Evolutionary conservation across 1,284 basidiomycete genomes (phyloP).

Genomic region (Xerocomus amazonicus): DNA sequence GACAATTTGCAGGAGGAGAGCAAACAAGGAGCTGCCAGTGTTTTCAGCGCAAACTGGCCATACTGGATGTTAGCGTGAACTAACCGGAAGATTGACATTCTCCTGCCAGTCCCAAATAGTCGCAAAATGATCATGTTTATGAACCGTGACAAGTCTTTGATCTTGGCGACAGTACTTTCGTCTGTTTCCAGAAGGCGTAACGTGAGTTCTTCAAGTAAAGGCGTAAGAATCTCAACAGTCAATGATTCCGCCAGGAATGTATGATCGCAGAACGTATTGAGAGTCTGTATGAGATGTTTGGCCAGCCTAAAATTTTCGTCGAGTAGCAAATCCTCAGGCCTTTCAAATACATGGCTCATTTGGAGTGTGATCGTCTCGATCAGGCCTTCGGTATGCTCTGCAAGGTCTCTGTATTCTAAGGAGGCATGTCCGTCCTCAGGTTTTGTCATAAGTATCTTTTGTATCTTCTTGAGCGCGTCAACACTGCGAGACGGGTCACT

Average conservation of each 20-base stretch:
- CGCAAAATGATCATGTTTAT: slow-evolving; percentile 98
- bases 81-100: slow-evolving; percentile 90
- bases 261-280: slow-evolving; percentile 90
- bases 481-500: slow-evolving; percentile 83
- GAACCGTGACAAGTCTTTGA: slow-evolving; percentile 89
- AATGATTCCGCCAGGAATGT: slow-evolving; percentile 76
- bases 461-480: slow-evolving; percentile 91
- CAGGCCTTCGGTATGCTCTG: slow-evolving; percentile 81
- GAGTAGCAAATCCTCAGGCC: slow-evolving; percentile 65
- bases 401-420: slow-evolving; percentile 69
- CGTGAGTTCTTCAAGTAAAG: slow-evolving; percentile 84
- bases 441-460: slow-evolving; percentile 73
- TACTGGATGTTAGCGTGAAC: slow-evolving; percentile 25
- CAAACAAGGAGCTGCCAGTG: slow-evolving; percentile 64
- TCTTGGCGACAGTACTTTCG: slow-evolving; percentile 68
- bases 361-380: slow-evolving; percentile 86
- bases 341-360: slow-evolving; percentile 86
- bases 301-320: slow-evolving; percentile 85
- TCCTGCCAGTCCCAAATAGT: slow-evolving; percentile 85
- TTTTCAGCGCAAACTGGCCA: slow-evolving; percentile 6
- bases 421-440: slow-evolving; percentile 69
- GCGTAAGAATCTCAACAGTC: slow-evolving; percentile 74
- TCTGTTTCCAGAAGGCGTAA: slow-evolving; percentile 89
- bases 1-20: slow-evolving; percentile 83
- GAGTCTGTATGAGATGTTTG: slow-evolving; percentile 93